Evolutionary conservation across 2,329 filamentous ascomycete species (phyloP).

Genomic region (Aspergillus aculeatus): DNA sequence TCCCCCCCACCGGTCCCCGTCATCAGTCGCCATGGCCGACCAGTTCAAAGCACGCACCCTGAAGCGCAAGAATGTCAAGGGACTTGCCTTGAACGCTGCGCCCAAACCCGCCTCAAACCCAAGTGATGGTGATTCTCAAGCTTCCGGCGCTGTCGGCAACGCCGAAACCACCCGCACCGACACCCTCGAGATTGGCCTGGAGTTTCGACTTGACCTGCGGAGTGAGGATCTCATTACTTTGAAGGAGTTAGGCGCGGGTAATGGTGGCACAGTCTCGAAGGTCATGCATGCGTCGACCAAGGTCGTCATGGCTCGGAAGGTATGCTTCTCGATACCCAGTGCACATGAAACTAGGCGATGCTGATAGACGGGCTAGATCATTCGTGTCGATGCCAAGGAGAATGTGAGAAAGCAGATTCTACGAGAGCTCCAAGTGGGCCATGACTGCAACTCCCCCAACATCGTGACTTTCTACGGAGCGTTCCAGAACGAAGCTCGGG

Average conservation of each 20-base stretch:
- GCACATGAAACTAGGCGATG: neutral
- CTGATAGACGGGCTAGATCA: slow-evolving; percentile 61
- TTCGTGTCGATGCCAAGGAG: slow-evolving; percentile 96
- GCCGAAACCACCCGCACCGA: slow-evolving; percentile 61
- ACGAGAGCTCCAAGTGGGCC: slow-evolving; percentile 95
- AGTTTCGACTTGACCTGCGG: slow-evolving; percentile 89
- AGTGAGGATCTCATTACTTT: slow-evolving; percentile 90
- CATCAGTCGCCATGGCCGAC: slow-evolving; percentile 52
- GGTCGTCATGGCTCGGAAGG: slow-evolving; percentile 97
- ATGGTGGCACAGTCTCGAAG: slow-evolving; percentile 97
- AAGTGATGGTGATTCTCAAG: slow-evolving; percentile 67
- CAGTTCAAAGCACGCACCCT: slow-evolving; percentile 70
- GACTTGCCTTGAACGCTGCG: slow-evolving; percentile 79
- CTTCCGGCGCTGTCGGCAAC: slow-evolving; percentile 59
- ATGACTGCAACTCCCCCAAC: slow-evolving; percentile 93
- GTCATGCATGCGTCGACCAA: slow-evolving; percentile 93
- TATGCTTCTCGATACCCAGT: slow-evolving; percentile 40
- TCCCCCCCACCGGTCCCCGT: neutral
- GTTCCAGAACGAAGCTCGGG: slow-evolving; percentile 92
- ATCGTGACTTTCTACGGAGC: slow-evolving; percentile 98
- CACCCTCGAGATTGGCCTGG: slow-evolving; percentile 90
- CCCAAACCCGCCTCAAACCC: slow-evolving; percentile 68
- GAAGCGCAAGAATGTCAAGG: slow-evolving; percentile 99
- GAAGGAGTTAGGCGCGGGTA: slow-evolving; percentile 92
- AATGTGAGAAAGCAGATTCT: slow-evolving; percentile 97